A percentile compares a stretch with the other conserved stretches of the same genome.
Evolutionary conservation across 495 filamentous ascomycete species (phyloP).

Genomic region (Aspergillus campestris): DNA sequence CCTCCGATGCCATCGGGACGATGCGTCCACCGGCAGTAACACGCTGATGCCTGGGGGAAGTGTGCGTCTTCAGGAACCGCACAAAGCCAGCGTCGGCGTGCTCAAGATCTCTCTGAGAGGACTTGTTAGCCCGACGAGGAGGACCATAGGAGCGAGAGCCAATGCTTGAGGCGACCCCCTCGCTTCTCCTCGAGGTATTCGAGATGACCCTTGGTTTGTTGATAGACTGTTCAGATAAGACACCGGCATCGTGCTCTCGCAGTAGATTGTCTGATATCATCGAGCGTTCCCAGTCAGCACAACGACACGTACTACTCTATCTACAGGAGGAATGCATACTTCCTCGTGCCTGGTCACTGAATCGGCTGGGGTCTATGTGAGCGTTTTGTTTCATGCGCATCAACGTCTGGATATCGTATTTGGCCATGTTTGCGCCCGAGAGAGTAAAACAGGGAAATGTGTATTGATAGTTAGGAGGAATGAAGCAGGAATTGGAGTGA

Average conservation of each 20-base stretch:
- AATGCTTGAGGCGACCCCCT: conserved; percentile 1
- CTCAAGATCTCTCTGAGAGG: conserved; percentile 12
- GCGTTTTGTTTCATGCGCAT: conserved; percentile 27
- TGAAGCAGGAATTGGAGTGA: neutral
- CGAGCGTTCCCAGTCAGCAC: neutral
- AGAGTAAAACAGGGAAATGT: neutral
- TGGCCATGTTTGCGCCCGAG: conserved; percentile 17
- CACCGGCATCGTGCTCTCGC: conserved; percentile 8
- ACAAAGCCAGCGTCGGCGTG: conserved; percentile 36
- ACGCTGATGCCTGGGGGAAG: conserved; percentile 50
- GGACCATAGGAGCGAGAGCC: conserved; percentile 6
- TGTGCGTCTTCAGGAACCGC: conserved; percentile 49
- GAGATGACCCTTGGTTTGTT: conserved; percentile 14
- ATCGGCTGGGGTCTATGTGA: conserved; percentile 19
- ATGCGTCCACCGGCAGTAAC: conserved; percentile 60
- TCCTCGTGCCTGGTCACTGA: conserved; percentile 20
- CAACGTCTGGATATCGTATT: conserved; percentile 32
- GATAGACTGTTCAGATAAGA: conserved; percentile 12
- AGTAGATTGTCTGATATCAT: conserved; percentile 19
- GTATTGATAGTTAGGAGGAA: neutral
- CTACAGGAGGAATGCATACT: conserved; percentile 11
- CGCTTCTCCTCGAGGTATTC: conserved; percentile 7
- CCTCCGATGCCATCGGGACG: conserved; percentile 39
- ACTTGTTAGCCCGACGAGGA: conserved; percentile 15
- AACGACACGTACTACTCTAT: neutral